Conservation (phyloP, 1,139 yeast genomes). For the Entelexis paramagnoliae region DNA sequence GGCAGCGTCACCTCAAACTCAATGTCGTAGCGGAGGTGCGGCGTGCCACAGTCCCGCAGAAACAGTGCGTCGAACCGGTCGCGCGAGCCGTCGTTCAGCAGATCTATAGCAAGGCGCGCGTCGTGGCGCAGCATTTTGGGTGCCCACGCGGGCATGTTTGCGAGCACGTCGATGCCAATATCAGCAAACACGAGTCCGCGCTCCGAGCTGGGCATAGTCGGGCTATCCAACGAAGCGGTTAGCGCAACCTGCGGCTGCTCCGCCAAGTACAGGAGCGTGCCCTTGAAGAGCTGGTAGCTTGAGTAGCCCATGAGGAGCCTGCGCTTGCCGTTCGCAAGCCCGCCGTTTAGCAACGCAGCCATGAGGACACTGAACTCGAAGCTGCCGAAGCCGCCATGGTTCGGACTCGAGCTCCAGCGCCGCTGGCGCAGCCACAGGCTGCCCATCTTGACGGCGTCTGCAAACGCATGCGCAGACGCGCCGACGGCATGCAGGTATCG, state of each 20-base stretch:
- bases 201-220: neutral
- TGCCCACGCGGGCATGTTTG: constrained; percentile 68
- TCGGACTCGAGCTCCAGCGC: constrained; percentile 51
- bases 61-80: constrained; percentile 86
- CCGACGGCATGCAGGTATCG: constrained; percentile 66
- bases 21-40: constrained; percentile 56
- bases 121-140: constrained; percentile 51
- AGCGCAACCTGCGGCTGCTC: constrained; percentile 47
- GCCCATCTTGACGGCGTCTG: constrained; percentile 80
- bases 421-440: constrained; percentile 84
- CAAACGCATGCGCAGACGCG: constrained; percentile 70
- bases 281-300: constrained; percentile 85
- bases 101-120: constrained; percentile 56
- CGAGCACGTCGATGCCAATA: constrained; percentile 60
- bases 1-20: constrained; percentile 39
- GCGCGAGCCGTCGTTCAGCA: constrained; percentile 66
- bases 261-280: constrained; percentile 70
- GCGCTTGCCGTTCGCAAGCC: constrained; percentile 65
- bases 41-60: constrained; percentile 47
- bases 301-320: constrained; percentile 79
- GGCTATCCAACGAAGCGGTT: constrained; percentile 9
- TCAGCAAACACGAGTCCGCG: constrained; percentile 55
- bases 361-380: constrained; percentile 77
- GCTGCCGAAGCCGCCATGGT: constrained; percentile 59
- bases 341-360: constrained; percentile 77